Conservation (phyloP, 1,284 basidiomycete species). For the Thecaphora thlaspeos region DNA sequence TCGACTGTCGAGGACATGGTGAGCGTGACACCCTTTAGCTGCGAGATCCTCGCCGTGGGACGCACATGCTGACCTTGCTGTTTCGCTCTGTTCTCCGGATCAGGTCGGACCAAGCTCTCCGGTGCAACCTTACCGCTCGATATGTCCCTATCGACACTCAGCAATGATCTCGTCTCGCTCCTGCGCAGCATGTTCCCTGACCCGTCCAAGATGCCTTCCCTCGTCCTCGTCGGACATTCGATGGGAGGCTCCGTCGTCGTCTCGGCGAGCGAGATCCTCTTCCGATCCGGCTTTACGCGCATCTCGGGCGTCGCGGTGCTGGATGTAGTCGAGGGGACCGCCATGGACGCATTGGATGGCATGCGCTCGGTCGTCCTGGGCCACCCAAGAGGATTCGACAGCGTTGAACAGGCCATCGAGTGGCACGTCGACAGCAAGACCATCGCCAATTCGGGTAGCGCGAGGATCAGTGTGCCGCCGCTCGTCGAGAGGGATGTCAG, state of each 20-base stretch:
- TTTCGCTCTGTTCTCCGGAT: too few relatives aligned
- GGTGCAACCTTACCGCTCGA: conserved; percentile 14
- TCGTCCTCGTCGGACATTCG: conserved; percentile 57
- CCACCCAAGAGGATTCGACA: conserved; percentile 79
- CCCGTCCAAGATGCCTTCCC: conserved; percentile 22
- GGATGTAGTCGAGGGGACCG: conserved; percentile 97
- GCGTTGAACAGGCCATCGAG: conserved; percentile 78
- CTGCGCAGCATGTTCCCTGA: conserved; percentile 37
- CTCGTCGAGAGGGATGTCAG: conserved; percentile 34
- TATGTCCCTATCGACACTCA: conserved; percentile 46
- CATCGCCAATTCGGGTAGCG: conserved; percentile 50
- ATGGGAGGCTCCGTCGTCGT: conserved; percentile 57
- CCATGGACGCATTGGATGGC: conserved; percentile 81
- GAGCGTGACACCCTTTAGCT: too few relatives aligned
- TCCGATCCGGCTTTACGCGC: conserved; percentile 10
- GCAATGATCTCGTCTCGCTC: conserved; percentile 26
- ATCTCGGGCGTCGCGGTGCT: conserved; percentile 82
- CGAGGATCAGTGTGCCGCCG: conserved; percentile 50
- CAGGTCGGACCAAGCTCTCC: conserved; percentile 9
- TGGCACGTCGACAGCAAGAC: conserved; percentile 74
- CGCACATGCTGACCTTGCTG: too few relatives aligned
- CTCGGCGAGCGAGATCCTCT: conserved; percentile 36
- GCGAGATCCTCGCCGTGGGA: too few relatives aligned
- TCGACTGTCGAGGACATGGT: conserved; percentile 90
- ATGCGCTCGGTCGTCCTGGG: conserved; percentile 86